Evolutionary conservation across 2,329 filamentous ascomycete genomes (phyloP).

Genomic region (Pseudogymnoascus destructans): DNA sequence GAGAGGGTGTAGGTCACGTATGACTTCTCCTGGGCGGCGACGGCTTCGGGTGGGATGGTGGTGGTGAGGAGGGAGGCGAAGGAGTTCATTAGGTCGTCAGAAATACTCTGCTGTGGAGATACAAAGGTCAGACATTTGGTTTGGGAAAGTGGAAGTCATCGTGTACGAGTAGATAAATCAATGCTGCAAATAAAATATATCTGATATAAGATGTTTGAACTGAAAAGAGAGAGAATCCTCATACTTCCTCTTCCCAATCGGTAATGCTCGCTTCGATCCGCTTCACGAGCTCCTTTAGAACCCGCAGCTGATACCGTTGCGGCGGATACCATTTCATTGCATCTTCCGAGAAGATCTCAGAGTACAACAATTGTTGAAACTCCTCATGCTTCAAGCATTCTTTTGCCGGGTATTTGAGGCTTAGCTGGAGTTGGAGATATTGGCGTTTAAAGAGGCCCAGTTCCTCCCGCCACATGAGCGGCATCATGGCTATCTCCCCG

Average conservation of each 20-base stretch:
- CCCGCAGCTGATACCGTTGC: constrained; percentile 52
- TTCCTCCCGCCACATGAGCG: constrained; percentile 21
- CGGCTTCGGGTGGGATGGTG: constrained; percentile 49
- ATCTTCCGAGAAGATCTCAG: constrained; percentile 50
- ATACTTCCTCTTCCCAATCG: constrained; percentile 80
- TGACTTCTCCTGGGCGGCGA: constrained; percentile 56
- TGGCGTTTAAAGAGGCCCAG: constrained; percentile 53
- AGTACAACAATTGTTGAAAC: constrained; percentile 55
- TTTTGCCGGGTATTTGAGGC: constrained; percentile 50
- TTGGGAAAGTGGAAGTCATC: not conserved
- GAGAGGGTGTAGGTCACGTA: constrained; percentile 56
- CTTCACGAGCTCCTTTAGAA: constrained; percentile 59
- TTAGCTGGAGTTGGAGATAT: constrained; percentile 61
- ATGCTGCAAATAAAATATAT: constrained; percentile 13
- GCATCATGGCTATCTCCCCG: constrained; percentile 22
- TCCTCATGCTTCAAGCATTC: constrained; percentile 43
- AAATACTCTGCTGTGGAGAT: constrained; percentile 53
- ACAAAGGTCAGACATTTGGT: constrained; percentile 18
- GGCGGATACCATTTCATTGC: constrained; percentile 47
- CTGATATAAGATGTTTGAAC: constrained; percentile 11
- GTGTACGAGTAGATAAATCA: constrained; percentile 1
- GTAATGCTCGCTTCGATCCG: constrained; percentile 61
- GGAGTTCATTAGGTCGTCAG: constrained; percentile 61
- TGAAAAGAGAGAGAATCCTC: constrained; percentile 26
- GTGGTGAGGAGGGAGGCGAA: constrained; percentile 52